Evolutionary conservation across 2,329 filamentous ascomycete genomes (phyloP).

Genomic region (Fusarium armeniacum): DNA sequence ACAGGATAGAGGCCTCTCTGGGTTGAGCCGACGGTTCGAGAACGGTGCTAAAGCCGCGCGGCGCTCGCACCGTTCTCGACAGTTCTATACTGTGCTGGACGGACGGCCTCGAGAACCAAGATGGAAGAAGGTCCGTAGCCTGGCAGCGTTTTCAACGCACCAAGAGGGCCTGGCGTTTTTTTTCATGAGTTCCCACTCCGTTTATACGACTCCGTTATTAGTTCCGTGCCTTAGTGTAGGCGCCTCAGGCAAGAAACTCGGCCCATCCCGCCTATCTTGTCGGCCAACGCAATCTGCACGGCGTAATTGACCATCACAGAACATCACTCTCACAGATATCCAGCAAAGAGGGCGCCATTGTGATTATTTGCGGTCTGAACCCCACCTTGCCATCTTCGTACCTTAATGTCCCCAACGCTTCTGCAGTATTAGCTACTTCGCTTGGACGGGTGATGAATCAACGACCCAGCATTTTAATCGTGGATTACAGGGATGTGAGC

Average conservation of each 20-base stretch:
- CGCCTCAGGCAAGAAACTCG: slow-evolving; percentile 35
- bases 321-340: slow-evolving; percentile 13
- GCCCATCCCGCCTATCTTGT: slow-evolving; percentile 14
- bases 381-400: slow-evolving; percentile 15
- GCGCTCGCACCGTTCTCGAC: slow-evolving; percentile 31
- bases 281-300: slow-evolving; percentile 19
- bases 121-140: slow-evolving; percentile 24
- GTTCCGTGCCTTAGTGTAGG: slow-evolving; percentile 30
- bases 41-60: slow-evolving; percentile 32
- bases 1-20: slow-evolving; percentile 33
- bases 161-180: slow-evolving; percentile 17
- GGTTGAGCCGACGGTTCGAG: slow-evolving; percentile 28
- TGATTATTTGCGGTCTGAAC: slow-evolving; percentile 20
- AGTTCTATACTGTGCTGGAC: slow-evolving; percentile 43
- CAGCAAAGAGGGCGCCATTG: slow-evolving; percentile 7
- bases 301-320: slow-evolving; percentile 15
- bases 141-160: slow-evolving; percentile 37
- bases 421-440: slow-evolving; percentile 4
- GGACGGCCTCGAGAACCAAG: slow-evolving; percentile 26
- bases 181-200: slow-evolving; percentile 35
- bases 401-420: slow-evolving; percentile 2
- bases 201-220: slow-evolving; percentile 31
- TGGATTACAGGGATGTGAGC: slow-evolving; percentile 33
- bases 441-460: slow-evolving; percentile 24
- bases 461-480: slow-evolving; percentile 15